Percentiles rank a stretch among this genome's conserved stretches.
Conservation (phyloP, 805 yeast genomes). For the Pichia phayaonensis region DNA sequence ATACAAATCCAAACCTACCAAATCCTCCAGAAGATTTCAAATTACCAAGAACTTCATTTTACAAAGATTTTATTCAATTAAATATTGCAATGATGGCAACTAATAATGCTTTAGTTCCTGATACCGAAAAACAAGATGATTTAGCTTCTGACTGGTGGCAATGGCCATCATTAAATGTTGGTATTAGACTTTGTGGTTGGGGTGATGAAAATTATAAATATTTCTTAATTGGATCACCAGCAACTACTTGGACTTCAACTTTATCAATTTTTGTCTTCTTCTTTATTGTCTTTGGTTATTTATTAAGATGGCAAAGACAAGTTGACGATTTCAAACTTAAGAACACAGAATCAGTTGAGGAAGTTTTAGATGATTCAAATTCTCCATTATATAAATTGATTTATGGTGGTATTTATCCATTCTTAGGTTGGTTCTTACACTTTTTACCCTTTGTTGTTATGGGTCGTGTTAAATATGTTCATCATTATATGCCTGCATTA, state of each 20-base stretch:
- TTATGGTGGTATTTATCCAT: conserved; percentile 74
- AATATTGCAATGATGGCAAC: conserved; percentile 87
- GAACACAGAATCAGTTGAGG: conserved; percentile 13
- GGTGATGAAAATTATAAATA: conserved; percentile 49
- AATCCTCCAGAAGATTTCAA: conserved; percentile 52
- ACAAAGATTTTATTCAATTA: conserved; percentile 67
- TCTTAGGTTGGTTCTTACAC: conserved; percentile 86
- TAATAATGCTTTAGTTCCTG: conserved; percentile 75
- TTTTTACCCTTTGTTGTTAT: conserved; percentile 81
- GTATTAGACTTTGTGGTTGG: conserved; percentile 76
- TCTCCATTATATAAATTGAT: conserved; percentile 27
- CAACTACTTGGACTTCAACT: conserved; percentile 70
- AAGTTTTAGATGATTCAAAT: conserved; percentile 5
- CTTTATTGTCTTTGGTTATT: conserved; percentile 34
- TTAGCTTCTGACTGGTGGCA: conserved; percentile 75
- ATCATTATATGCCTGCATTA: conserved; percentile 92
- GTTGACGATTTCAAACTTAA: conserved; percentile 41
- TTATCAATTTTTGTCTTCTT: conserved; percentile 50
- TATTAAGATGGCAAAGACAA: conserved; percentile 82
- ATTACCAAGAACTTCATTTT: conserved; percentile 67
- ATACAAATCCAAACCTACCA: conserved; percentile 51
- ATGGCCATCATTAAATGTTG: conserved; percentile 77
- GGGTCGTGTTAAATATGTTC: conserved; percentile 97
- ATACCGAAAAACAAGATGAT: conserved; percentile 63
- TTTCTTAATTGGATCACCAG: conserved; percentile 69